Evolutionary conservation across 176 grass and related monocot species (phyloP), one percentile per base, ranked within the genome.

Genomic region (Hordeum marinum): DNA sequence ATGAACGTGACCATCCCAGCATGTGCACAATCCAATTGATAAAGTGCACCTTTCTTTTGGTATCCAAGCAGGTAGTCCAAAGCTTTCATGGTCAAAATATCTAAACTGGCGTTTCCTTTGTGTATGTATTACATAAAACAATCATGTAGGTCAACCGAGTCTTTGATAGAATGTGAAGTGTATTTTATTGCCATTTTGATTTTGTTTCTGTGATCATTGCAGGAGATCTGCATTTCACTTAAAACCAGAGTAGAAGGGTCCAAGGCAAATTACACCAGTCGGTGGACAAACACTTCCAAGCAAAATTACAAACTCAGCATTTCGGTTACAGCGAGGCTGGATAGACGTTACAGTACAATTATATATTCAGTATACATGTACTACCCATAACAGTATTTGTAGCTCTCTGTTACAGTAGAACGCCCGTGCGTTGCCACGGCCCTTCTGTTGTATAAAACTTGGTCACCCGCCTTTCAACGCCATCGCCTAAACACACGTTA

Each of bases 191-290:
- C 50, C 15, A 6, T 46, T 45, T 26, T 75, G 29, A 68, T 45
- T 71, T 68, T 40, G 32, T 64, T 63, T 27, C 24, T 17, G 39
- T 37, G 43, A 60, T 43, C 27, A 80, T 32, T 59, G 61, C 50
- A 82, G 46, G 71, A 26, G 46, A 60, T 23, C 60, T 59, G 35
- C 59, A 37, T 57, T 84, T 79, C 36, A 60, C 80, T 80, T 75
- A 20, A 68, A 63, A 18, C 26, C 78, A 50, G 24, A 23, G 23
- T 48, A 70, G 68, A 59, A 60, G 26, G 63, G 36, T 11, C 32
- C 31, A 80, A 25, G n/a, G 55, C 17, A 80, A 73, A 80, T 61
- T 83, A 8, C 26, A 46, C 24, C 36, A 70, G 63, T 75, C 37
- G 15, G 36, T 81, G 61, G 25, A 66, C 75, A 46, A 20, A 3